Percentiles rank a stretch among this genome's conserved stretches.
phyloP scores from a whole-genome alignment of 495 filamentous ascomycete genomes.

The Xylaria castorea region DNA sequence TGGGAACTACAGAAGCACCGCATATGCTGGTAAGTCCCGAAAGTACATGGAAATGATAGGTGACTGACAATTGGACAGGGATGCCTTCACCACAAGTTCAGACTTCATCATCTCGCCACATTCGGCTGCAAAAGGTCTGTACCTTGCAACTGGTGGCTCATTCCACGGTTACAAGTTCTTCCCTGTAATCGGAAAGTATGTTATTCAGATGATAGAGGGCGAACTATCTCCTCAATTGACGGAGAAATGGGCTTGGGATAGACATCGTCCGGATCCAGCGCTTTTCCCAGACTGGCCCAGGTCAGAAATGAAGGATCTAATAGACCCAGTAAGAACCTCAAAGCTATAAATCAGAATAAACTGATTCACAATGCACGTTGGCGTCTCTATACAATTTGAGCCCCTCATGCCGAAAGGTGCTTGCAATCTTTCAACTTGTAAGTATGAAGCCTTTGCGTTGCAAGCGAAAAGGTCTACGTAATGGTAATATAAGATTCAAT shows the following conservation, averaged over 20 bases:
- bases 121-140: constrained; percentile 54
- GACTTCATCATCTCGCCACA: constrained; percentile 66
- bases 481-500: background rate
- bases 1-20: constrained; percentile 38
- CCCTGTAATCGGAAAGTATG: constrained; percentile 67
- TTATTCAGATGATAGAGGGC: constrained; percentile 62
- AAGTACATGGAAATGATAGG: background rate
- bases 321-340: constrained; percentile 14
- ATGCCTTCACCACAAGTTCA: constrained; percentile 50
- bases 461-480: background rate
- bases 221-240: constrained; percentile 49
- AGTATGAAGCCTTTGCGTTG: background rate
- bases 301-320: constrained; percentile 38
- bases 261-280: constrained; percentile 31
- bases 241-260: constrained; percentile 65
- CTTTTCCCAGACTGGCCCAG: constrained; percentile 34
- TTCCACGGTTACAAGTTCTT: constrained; percentile 68
- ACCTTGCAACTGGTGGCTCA: constrained; percentile 54
- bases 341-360: constrained; percentile 8
- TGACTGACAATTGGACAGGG: constrained; percentile 31
- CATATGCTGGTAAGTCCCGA: constrained; percentile 45
- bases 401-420: background rate
- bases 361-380: background rate
- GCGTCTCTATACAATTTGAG: background rate
- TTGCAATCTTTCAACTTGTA: background rate